Base-by-base conservation (phyloP, 1,284 basidiomycete species). In the Agroathelia rolfsii region DNA sequence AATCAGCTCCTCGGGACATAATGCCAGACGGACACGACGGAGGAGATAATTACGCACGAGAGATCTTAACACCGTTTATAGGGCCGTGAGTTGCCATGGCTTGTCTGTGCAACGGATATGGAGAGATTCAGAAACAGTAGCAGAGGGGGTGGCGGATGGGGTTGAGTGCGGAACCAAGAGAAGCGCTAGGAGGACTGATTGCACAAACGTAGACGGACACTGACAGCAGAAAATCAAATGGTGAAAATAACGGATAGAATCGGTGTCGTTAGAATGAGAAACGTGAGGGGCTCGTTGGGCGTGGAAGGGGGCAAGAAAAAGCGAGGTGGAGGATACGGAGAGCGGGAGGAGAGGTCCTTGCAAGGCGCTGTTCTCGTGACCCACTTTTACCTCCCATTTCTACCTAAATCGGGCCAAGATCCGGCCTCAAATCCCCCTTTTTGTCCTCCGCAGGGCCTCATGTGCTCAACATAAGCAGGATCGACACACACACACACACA, bases 11-110 rank as follows among this genome's bases (percentile, higher is more conserved):
- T 15, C 11, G 10, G 10, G 11, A n/a, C 11, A 11, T 28, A 37
- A 21, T 22, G 13, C 21, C 10, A 42, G 45, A 48, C 38, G 38
- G 35, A 51, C 51, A 41, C 19, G 30, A 41, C 39, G 33, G 36
- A 37, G 46, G 29, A 19, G 37, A 34, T 33, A 43, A 40, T 40
- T 7, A 82, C 85, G 66, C 59, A 89, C 86, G 75, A 58, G 83
- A 82, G 51, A 89, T 74, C 72, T 83, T 88, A 60, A 89, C 80
- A 53, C 87, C 87, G 58, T 90, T 90, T 61, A 90, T 87, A 56
- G 82, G 83, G 47, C 69, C 76, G 61, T 83, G 77, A 41, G 74
- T 74, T 42, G 79, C 66, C 81, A 85, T 83, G n/a, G n/a, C n/a
- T n/a, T n/a, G n/a, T n/a, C n/a, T n/a, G n/a, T n/a, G n/a, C n/a